Evolutionary conservation across 1,284 basidiomycete species (phyloP).

Genomic region (Ceratobasidium papillatum): DNA sequence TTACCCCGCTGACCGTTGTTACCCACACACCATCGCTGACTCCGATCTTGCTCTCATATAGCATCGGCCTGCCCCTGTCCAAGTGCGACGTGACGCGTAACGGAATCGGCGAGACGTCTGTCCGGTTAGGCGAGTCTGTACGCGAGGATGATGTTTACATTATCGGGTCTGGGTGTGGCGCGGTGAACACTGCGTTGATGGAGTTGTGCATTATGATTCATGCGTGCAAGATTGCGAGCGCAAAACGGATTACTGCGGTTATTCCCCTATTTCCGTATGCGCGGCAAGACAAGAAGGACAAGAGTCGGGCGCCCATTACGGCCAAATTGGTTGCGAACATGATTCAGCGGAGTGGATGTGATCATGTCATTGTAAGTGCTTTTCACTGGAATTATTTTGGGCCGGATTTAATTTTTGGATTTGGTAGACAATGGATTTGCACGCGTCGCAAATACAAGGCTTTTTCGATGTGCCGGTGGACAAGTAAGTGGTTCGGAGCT

Average conservation of each 20-base stretch:
- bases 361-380: constrained; percentile 93
- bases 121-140: constrained; percentile 94
- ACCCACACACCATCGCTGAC: constrained; percentile 41
- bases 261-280: constrained; percentile 95
- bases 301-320: constrained; percentile 97
- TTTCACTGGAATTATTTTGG: background rate
- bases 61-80: constrained; percentile 84
- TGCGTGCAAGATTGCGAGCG: constrained; percentile 97
- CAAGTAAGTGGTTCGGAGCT: constrained; percentile 71
- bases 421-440: constrained; percentile 93
- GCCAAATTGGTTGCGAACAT: constrained; percentile 99
- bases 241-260: constrained; percentile 95
- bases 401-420: constrained; percentile 26
- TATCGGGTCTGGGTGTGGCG: constrained; percentile 90
- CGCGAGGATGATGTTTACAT: constrained; percentile 99
- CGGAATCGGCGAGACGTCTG: constrained; percentile 90
- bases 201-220: constrained; percentile 99
- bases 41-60: constrained; percentile 50
- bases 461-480: constrained; percentile 99
- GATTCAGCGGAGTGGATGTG: constrained; percentile 96
- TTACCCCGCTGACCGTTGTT: too few relatives aligned
- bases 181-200: constrained; percentile 89
- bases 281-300: constrained; percentile 99
- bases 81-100: constrained; percentile 87
- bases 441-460: constrained; percentile 98